Conservation (phyloP, 176 grass and related monocot species). For the Juncus inflexus region DNA sequence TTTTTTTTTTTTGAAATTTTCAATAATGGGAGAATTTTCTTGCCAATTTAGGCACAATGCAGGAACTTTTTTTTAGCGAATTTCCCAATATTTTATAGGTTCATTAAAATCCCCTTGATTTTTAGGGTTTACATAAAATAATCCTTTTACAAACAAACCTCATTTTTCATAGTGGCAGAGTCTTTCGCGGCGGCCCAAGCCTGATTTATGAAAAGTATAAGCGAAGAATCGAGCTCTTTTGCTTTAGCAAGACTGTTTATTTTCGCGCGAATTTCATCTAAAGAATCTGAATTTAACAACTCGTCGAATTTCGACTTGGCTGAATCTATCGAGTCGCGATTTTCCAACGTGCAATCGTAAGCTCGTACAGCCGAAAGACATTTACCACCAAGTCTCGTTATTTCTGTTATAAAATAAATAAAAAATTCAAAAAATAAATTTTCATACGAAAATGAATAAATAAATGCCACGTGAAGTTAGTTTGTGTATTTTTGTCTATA, state of each 20-base stretch:
- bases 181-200: conserved; percentile 91
- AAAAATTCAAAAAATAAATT: conserved; percentile 9
- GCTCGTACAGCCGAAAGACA: conserved; percentile 84
- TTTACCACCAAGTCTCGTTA: conserved; percentile 79
- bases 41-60: too few relatives aligned
- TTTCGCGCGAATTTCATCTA: conserved; percentile 66
- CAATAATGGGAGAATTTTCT: too few relatives aligned
- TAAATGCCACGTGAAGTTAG: too few relatives aligned
- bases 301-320: conserved; percentile 84
- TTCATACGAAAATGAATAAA: too few relatives aligned
- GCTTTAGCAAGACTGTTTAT: conserved; percentile 66
- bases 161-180: conserved; percentile 56
- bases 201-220: conserved; percentile 85
- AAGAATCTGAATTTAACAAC: conserved; percentile 79
- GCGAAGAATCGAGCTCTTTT: conserved; percentile 88
- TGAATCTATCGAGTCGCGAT: conserved; percentile 50
- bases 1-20: too few relatives aligned
- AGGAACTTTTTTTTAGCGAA: too few relatives aligned
- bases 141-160: conserved; percentile 26
- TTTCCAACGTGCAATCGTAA: conserved; percentile 72
- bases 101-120: too few relatives aligned
- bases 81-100: too few relatives aligned
- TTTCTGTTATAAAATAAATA: conserved; percentile 43
- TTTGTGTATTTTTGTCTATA: too few relatives aligned
- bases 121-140: too few relatives aligned